These are phyloP conservation scores for Exophiala spinifera DNA, from an alignment of 2,329 filamentous ascomycete species.

Conservation along the genomic window DNA sequence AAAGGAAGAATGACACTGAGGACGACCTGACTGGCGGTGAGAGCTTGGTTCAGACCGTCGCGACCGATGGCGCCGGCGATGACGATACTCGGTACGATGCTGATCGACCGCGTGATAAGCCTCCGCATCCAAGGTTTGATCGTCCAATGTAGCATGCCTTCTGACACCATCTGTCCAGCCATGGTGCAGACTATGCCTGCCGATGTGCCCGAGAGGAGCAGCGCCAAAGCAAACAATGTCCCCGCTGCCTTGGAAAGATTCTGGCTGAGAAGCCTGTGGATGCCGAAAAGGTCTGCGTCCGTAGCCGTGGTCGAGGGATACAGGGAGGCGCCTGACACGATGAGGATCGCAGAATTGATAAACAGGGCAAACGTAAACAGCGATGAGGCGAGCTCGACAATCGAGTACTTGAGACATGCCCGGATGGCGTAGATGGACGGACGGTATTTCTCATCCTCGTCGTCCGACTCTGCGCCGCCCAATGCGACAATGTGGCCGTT, in stretches of 20 bases:
- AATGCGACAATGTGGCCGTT: constrained; percentile 31
- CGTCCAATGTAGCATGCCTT: constrained; percentile 74
- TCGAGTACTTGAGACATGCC: constrained; percentile 70
- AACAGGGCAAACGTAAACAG: constrained; percentile 82
- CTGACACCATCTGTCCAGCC: constrained; percentile 82
- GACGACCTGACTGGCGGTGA: constrained; percentile 75
- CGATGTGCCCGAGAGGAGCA: constrained; percentile 75
- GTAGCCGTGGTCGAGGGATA: constrained; percentile 60
- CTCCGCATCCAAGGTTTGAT: constrained; percentile 75
- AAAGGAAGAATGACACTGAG: constrained; percentile 78
- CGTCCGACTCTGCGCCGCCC: constrained; percentile 26
- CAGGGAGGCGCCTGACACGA: constrained; percentile 74
- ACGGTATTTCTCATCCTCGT: constrained; percentile 60
- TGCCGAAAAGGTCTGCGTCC: constrained; percentile 76
- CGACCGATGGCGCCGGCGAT: constrained; percentile 76
- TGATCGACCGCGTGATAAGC: constrained; percentile 73
- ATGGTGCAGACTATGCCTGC: constrained; percentile 82
- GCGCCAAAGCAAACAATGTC: constrained; percentile 76
- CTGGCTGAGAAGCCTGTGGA: constrained; percentile 67
- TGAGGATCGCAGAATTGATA: constrained; percentile 78
- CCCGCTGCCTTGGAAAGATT: constrained; percentile 73
- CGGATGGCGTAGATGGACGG: constrained; percentile 71
- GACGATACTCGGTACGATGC: constrained; percentile 77
- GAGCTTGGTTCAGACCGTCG: constrained; percentile 64
- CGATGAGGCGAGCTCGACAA: constrained; percentile 66